Base-by-base conservation (phyloP, 257 asterid genomes). In the Lithospermum erythrorhizon region DNA sequence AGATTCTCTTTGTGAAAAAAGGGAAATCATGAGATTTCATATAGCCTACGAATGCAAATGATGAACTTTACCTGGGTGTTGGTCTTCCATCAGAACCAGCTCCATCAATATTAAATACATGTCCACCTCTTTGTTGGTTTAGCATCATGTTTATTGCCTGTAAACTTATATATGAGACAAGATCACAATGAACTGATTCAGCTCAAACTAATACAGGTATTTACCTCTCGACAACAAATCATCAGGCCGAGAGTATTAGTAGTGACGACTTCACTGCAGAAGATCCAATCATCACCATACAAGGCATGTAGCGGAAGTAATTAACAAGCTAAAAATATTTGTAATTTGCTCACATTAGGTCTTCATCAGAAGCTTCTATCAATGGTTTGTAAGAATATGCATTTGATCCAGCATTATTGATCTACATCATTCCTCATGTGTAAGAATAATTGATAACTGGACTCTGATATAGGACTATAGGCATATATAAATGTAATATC, bases 81-180 rank as follows among this genome's bases (percentile, higher is more conserved):
- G 98, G 98, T 73, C 98, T 81, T 81, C 98, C 98, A 79, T 90
- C 96, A 22, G 98, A 90, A 74, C 98, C 96, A 20, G 98, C 98
- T 66, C 96, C 98, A 56, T 90, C 98, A 66, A 90, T 82, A 75
- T 90, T 90, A 70, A 90, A 90, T 67, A 87, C 67, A 75, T 90
- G 98, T 59, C 98, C 98, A 55, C 98, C 98, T 61, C 95, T 87
- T 61, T 81, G 75, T 81, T 87, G 98, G 25, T 72, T 74, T 61
- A 70, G 85, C 98, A 90, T 87, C 91, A 87, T 80, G 59, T 85
- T 87, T 65, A 90, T 87, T 61, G 95, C 98, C 96, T 90, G 73
- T 47, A 77, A 70, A 30, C 65, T 53, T 61, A 68, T 53, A 58
- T 64, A 63, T 80, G 65, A 85, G 81, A 65, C 53, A 71, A 65